These are phyloP conservation scores for Heterobasidion irregulare DNA, from an alignment of 1,284 basidiomycete species.

Conservation along the genomic window DNA sequence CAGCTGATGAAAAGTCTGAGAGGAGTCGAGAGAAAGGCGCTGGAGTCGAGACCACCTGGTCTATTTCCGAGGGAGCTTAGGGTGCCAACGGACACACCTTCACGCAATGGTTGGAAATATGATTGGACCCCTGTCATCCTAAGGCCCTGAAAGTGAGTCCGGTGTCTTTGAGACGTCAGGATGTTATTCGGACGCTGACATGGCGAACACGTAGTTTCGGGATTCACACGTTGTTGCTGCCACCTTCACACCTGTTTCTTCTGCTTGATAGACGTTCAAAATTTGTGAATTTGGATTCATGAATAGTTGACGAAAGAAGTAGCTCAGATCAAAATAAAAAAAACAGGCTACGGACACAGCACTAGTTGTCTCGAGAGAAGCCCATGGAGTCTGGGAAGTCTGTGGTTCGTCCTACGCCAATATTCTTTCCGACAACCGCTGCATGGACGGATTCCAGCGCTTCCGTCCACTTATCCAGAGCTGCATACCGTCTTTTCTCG, in stretches of 20 bases:
- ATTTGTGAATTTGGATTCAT: neutral
- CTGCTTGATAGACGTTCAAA: too few relatives aligned
- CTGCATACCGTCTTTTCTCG: constrained; percentile 77
- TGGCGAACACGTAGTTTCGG: too few relatives aligned
- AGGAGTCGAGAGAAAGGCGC: constrained; percentile 57
- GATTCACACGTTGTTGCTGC: too few relatives aligned
- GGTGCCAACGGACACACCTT: constrained; percentile 72
- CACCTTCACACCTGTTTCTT: neutral
- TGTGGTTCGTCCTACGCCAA: constrained; percentile 21
- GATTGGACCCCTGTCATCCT: constrained; percentile 62
- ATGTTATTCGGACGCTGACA: neutral
- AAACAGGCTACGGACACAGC: neutral
- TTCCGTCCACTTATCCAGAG: constrained; percentile 75
- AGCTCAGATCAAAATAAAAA: neutral
- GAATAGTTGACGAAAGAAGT: neutral
- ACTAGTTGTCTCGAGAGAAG: neutral
- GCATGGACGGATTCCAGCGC: constrained; percentile 67
- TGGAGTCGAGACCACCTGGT: constrained; percentile 74
- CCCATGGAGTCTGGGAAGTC: constrained; percentile 10
- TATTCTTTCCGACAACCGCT: constrained; percentile 68
- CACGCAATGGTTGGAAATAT: constrained; percentile 70
- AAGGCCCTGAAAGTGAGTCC: neutral
- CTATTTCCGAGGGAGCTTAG: constrained; percentile 78
- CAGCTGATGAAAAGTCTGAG: constrained; percentile 55
- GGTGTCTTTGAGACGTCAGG: neutral